Base-by-base conservation (phyloP, 1,284 basidiomycete species). In the Rhodotorula sp. region DNA sequence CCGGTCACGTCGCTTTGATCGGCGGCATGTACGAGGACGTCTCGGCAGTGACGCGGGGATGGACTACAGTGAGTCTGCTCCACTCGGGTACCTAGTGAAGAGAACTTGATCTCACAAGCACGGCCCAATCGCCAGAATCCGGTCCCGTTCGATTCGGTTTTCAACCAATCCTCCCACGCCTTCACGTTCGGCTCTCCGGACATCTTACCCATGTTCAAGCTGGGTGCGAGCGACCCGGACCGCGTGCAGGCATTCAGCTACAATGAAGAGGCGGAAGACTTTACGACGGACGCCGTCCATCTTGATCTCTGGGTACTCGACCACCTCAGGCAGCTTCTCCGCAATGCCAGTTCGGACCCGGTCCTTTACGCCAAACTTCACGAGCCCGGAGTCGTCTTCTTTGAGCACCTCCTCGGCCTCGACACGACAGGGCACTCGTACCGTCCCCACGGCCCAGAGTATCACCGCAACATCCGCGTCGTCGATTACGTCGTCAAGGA, bases 21-120 rank as follows among this genome's bases (percentile, higher is more conserved):
- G 93, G 90, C 51, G 92, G 92, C 14, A 93, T 94, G 91, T 94
- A 95, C 80, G 93, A 95, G 81, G 92, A 95, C 78, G 91, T 93
- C 8, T 92, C 90, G 8, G 92, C 92, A 20, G 92, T 95, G 46
- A 93, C 90, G 6, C 39, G 73, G 91, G 89, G 87, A 88, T 88
- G 81, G 63, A 52, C 47, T 29, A 66, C 23, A 23, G 31, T 65
- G 58, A 15, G 64, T 56, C 29, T 29, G 29, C 29, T 29, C 29
- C 29, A 29, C 29, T 29, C 29, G 29, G 29, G 29, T 29, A 29
- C 29, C 29, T 29, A 29, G 29, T 29, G 29, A 29, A 29, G 29
- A 29, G 29, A 29, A 29, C 89, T 26, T 4, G 6, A 7, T 12
- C 39, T 26, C n/a, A 59, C 8, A n/a, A 29, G 48, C 43, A 5